Base-by-base conservation (phyloP, 768 basidiomycete species). In the Pisolithus sp. region DNA sequence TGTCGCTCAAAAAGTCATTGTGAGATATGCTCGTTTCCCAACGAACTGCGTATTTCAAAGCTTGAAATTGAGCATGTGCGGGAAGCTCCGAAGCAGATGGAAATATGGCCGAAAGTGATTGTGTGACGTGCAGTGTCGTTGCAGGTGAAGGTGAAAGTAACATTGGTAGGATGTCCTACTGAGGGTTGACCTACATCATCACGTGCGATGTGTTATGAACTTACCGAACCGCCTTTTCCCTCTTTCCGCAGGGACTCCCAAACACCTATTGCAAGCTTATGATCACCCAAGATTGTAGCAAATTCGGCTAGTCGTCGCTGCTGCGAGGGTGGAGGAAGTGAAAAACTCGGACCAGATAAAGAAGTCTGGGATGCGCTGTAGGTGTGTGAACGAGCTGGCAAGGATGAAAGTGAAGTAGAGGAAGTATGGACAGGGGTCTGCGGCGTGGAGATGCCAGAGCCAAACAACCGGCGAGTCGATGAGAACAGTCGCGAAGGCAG, bases 271-370 rank as follows among this genome's bases (percentile, higher is more conserved):
- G 94, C 95, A 30, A 94, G 75, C 59, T 89, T 92, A 65, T 83
- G 82, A 68, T 99, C 96, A 3, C 93, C 88, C 2, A 98, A 70
- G 53, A 94, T 81, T 18, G 96, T 96, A 8, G 92, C 85, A 70
- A 98, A 94, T 67, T 99, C 96, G 9, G 93, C 96, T 4, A 98
- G 73, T n/a, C 95, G 83, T 42, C 93, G 78, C 56, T 86, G 82
- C 59, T 86, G 89, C 5, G 83, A 76, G 7, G 81, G 81, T 7
- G 79, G 76, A 24, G 74, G 62, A 38, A 55, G 46, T 2, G 52
- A 39, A 41, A 52, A 55, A 30, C n/a, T 45, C 37, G 51, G 60
- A 21, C 53, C 53, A 38, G 60, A 57, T 31, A 60, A 23, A 1
- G 54, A 48, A 55, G 71, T 39, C 71, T 69, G 46, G 10, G 73